These are phyloP conservation scores for Tetracladium maxilliforme DNA, from an alignment of 2,329 filamentous ascomycete species.

Conservation along the genomic window DNA sequence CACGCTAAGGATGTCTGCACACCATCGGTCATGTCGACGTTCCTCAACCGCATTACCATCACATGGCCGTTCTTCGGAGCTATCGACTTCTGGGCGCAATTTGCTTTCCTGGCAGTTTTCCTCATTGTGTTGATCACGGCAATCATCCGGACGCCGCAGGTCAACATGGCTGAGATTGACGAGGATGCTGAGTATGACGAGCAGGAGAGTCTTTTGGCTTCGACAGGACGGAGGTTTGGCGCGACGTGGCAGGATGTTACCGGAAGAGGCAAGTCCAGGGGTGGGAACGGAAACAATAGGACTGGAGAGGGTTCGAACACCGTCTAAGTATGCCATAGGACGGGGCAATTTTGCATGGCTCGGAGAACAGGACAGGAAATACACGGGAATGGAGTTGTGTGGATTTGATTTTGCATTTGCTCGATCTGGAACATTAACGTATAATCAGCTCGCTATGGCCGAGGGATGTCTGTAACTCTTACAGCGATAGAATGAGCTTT, in stretches of 20 bases:
- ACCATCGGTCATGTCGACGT: conserved; percentile 78
- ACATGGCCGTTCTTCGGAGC: conserved; percentile 93
- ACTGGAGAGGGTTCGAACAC: neutral
- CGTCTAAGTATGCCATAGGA: neutral
- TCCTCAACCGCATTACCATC: conserved; percentile 81
- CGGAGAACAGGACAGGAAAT: neutral
- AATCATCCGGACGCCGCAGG: conserved; percentile 63
- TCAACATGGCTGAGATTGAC: conserved; percentile 67
- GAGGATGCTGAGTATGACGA: conserved; percentile 85
- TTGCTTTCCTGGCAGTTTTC: conserved; percentile 76
- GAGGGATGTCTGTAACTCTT: no score
- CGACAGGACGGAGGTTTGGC: conserved; percentile 66
- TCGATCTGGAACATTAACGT: conserved; percentile 6
- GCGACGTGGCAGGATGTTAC: conserved; percentile 85
- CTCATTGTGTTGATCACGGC: conserved; percentile 66
- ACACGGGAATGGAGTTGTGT: conserved; percentile 1
- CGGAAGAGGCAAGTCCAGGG: conserved; percentile 10
- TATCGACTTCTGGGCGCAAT: conserved; percentile 93
- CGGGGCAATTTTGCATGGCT: neutral
- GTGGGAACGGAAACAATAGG: neutral
- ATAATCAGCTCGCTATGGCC: no score
- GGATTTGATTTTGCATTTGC: neutral
- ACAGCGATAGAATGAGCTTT: neutral
- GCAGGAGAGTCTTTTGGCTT: conserved; percentile 81
- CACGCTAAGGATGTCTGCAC: conserved; percentile 74